Base-by-base conservation (phyloP, 495 filamentous ascomycete species). In the Penicillium malachiteum region DNA sequence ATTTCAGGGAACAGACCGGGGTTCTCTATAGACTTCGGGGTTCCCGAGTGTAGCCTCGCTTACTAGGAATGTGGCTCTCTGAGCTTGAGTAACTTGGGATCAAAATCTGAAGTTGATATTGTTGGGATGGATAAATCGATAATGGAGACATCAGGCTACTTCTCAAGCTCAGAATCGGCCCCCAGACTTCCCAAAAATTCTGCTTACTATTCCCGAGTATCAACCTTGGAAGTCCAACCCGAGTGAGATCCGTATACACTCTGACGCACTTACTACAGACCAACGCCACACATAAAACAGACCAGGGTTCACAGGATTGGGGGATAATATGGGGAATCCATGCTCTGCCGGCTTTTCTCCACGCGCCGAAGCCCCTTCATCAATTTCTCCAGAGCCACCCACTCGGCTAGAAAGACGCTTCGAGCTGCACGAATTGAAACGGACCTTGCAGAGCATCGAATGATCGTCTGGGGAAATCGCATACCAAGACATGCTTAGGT, bases 221-320 rank as follows among this genome's bases (percentile, higher is more conserved):
- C 5, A 4, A n/a, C n/a, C n/a, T n/a, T n/a, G n/a, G n/a, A n/a
- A 31, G 46, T 31, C 13, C 48, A 48, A 49, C 44, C 50, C 52
- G 43, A 56, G 26, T 47, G 49, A 34, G 44, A 50, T 50, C 41
- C 47, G 38, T 42, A 44, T 26, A 26, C 21, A 26, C 21, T 2
- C 21, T 26, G 21, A 26, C 21, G 34, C 12, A 26, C 30, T 39
- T 26, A 48, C 42, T 45, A 51, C 58, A 48, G 46, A 32, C n/a
- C 17, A 48, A 40, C 54, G 59, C 61, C 57, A 66, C 57, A 57
- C 54, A 58, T 60, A 50, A 41, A 30, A 26, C 32, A 47, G 56
- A 49, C 43, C 42, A 54, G 60, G 63, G 52, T 54, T 34, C 34
- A 45, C 10, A 48, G 44, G 35, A 51, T 40, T 53, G 16, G 14